phyloP scores from a whole-genome alignment of 1,284 basidiomycete genomes.

The Moesziomyces parantarcticus region DNA sequence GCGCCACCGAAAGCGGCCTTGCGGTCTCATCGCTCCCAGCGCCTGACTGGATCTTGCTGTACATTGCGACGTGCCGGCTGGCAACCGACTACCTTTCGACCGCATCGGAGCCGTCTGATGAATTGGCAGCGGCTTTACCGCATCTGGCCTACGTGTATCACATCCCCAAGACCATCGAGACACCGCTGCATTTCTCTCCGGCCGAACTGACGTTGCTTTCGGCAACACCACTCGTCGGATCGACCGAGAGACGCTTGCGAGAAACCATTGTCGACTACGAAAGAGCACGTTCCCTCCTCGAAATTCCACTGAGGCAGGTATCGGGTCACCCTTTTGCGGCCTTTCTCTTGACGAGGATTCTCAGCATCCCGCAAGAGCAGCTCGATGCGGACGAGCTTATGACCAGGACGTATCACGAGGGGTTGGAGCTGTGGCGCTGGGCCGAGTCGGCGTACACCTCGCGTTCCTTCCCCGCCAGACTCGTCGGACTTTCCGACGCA shows the following conservation, averaged over 20 bases:
- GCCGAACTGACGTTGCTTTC: constrained; percentile 42
- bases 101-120: not conserved
- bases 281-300: constrained; percentile 2
- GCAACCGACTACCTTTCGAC: constrained; percentile 1
- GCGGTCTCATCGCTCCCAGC: constrained; percentile 4
- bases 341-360: not conserved
- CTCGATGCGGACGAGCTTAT: constrained; percentile 1
- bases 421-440: constrained; percentile 52
- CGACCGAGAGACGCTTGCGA: constrained; percentile 28
- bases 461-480: constrained; percentile 57
- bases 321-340: not conserved
- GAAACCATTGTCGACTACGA: constrained; percentile 24
- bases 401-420: constrained; percentile 11
- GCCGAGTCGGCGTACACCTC: constrained; percentile 48
- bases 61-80: constrained; percentile 23
- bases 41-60: constrained; percentile 41
- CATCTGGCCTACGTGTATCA: constrained; percentile 48
- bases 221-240: constrained; percentile 45
- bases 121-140: not conserved
- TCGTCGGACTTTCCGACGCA: constrained; percentile 19
- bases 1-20: not conserved
- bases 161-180: constrained; percentile 40
- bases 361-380: not conserved
- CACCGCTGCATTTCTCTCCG: constrained; percentile 38
- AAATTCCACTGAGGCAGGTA: not conserved